Percentiles rank a stretch among this genome's conserved stretches.
Conservation (phyloP, 306 rosid species). For the Chamaecrista fasciculata region DNA sequence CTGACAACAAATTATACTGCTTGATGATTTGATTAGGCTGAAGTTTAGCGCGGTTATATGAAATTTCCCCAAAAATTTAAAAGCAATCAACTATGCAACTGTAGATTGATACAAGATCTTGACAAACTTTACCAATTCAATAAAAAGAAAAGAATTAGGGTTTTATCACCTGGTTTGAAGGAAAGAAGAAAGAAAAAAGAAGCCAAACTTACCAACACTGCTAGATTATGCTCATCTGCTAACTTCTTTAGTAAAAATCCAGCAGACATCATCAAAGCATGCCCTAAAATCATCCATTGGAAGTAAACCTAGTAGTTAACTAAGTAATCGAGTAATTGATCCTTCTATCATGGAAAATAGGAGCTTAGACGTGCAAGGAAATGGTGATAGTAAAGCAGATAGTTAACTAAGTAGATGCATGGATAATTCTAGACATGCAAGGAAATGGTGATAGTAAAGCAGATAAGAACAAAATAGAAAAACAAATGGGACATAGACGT, state of each 20-base stretch:
- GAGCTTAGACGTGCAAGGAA: conserved; percentile 31
- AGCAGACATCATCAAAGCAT: conserved; percentile 80
- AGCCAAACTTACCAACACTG: conserved; percentile 56
- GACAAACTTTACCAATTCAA: background rate
- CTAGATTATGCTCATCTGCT: conserved; percentile 78
- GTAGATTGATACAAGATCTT: background rate
- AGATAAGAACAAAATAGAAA: conserved; percentile 7
- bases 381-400: too few species aligned
- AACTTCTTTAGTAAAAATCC: conserved; percentile 77
- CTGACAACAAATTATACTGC: background rate
- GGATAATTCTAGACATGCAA: background rate
- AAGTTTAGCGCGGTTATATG: too few species aligned
- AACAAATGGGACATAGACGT: background rate
- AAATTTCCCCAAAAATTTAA: background rate
- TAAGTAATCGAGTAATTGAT: background rate
- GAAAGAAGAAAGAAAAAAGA: conserved; percentile 30
- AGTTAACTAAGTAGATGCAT: conserved; percentile 28
- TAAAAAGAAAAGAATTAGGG: conserved; percentile 5
- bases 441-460: background rate
- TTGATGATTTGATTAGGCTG: background rate
- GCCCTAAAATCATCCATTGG: conserved; percentile 55
- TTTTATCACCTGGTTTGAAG: conserved; percentile 13
- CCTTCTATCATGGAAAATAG: conserved; percentile 7
- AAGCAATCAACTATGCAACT: background rate
- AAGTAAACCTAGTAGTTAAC: conserved; percentile 20